These are phyloP conservation scores for Candida anglica DNA, from an alignment of 805 yeast species.

Conservation along the genomic window DNA sequence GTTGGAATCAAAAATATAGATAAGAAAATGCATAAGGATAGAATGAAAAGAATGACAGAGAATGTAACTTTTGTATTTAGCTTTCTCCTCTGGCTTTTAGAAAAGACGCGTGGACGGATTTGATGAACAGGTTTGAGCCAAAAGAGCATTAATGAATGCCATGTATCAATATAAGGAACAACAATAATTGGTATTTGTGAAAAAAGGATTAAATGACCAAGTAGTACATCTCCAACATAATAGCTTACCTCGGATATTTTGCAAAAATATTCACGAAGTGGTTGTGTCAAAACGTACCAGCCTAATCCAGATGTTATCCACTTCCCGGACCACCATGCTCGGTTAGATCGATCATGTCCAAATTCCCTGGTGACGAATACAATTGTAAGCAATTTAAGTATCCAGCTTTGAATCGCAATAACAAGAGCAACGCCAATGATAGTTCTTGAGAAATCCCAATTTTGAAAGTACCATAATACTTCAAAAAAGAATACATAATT, in stretches of 20 bases:
- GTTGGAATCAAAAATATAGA: conserved; percentile 37
- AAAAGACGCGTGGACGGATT: conserved; percentile 42
- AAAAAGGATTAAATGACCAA: conserved; percentile 56
- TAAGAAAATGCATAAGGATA: conserved; percentile 19
- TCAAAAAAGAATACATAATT: conserved; percentile 56
- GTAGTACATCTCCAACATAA: conserved; percentile 59
- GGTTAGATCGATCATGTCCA: conserved; percentile 53
- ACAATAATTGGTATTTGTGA: conserved; percentile 58
- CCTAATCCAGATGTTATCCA: conserved; percentile 66
- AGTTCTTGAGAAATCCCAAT: conserved; percentile 59
- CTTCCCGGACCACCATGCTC: conserved; percentile 64
- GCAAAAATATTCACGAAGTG: conserved; percentile 59
- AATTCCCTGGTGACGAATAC: conserved; percentile 59
- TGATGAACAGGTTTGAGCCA: conserved; percentile 63
- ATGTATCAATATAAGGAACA: conserved; percentile 59
- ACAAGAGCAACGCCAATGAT: conserved; percentile 58
- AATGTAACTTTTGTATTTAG: conserved; percentile 29
- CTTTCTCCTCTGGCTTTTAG: conserved; percentile 39
- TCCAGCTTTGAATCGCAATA: conserved; percentile 51
- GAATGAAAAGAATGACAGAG: conserved; percentile 33
- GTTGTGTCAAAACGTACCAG: conserved; percentile 57
- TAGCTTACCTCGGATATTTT: conserved; percentile 64
- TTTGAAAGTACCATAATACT: conserved; percentile 62
- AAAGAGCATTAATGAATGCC: conserved; percentile 64
- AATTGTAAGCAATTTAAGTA: conserved; percentile 50